A percentile compares a stretch with the other conserved stretches of the same genome.
Evolutionary conservation across 768 basidiomycete species (phyloP).

Genomic region (Guyanaporus albipodus): DNA sequence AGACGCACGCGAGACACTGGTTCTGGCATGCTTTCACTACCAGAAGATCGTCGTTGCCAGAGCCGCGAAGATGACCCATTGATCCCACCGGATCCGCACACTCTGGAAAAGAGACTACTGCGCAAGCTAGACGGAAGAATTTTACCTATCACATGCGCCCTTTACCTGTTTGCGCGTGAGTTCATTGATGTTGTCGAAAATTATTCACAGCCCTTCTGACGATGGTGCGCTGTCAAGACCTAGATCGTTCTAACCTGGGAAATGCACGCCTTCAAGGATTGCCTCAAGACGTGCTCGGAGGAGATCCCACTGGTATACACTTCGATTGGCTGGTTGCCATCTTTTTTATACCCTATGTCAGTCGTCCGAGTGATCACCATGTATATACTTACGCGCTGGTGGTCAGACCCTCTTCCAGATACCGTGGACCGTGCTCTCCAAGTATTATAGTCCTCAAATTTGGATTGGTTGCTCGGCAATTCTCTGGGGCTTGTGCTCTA

Average conservation of each 20-base stretch:
- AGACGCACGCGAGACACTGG: slow-evolving; percentile 18
- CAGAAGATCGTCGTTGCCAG: slow-evolving; percentile 6
- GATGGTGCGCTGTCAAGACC: slow-evolving; percentile 30
- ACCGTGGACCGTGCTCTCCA: slow-evolving; percentile 63
- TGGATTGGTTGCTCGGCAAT: slow-evolving; percentile 67
- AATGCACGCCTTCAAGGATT: slow-evolving; percentile 76
- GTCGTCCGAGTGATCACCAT: slow-evolving; percentile 14
- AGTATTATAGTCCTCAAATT: slow-evolving; percentile 58
- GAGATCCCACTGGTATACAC: slow-evolving; percentile 62
- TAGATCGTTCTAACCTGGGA: slow-evolving; percentile 76
- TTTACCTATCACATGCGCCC: slow-evolving; percentile 65
- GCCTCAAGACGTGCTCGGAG: slow-evolving; percentile 57
- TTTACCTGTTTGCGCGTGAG: slow-evolving; percentile 76
- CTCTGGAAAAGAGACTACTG: slow-evolving; percentile 51
- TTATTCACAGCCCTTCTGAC: background rate
- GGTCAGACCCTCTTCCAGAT: slow-evolving; percentile 64
- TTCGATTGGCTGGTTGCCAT: slow-evolving; percentile 77
- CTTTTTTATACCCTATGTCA: slow-evolving; percentile 78
- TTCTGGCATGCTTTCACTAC: background rate
- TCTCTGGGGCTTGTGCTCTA: slow-evolving; percentile 72
- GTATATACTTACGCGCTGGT: background rate
- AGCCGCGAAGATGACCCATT: slow-evolving; percentile 18
- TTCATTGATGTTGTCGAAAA: slow-evolving; percentile 9
- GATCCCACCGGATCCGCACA: slow-evolving; percentile 14
- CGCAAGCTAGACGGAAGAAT: slow-evolving; percentile 66